These are phyloP conservation scores for Neonectria hederae DNA, from an alignment of 2,329 filamentous ascomycete species.

Conservation along the genomic window DNA sequence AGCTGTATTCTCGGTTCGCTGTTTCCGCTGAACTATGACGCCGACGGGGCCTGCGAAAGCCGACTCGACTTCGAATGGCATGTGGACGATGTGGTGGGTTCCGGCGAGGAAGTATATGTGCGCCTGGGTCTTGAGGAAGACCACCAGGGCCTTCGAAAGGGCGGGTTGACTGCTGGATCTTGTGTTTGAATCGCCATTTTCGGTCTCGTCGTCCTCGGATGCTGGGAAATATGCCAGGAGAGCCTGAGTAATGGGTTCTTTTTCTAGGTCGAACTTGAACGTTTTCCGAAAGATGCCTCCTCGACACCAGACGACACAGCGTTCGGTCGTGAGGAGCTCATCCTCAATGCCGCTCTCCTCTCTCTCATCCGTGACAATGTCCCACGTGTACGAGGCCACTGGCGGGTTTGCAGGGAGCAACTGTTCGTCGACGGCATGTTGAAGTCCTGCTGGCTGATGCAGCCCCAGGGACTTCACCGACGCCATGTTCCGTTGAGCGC, in stretches of 20 bases:
- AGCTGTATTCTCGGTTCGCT: constrained; percentile 60
- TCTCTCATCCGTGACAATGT: constrained; percentile 60
- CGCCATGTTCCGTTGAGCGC: constrained; percentile 71
- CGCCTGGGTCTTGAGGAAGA: constrained; percentile 91
- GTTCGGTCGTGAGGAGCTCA: constrained; percentile 79
- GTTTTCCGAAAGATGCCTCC: constrained; percentile 85
- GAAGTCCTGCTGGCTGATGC: constrained; percentile 85
- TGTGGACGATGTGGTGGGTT: constrained; percentile 86
- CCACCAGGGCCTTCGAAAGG: constrained; percentile 78
- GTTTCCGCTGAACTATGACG: constrained; percentile 85
- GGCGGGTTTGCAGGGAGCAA: constrained; percentile 75
- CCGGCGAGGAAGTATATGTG: constrained; percentile 93
- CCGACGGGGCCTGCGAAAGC: constrained; percentile 85
- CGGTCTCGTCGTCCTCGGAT: constrained; percentile 51
- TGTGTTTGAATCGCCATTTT: constrained; percentile 18
- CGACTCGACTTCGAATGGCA: constrained; percentile 93
- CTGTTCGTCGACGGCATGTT: constrained; percentile 83
- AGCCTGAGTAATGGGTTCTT: constrained; percentile 86
- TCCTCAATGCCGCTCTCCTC: constrained; percentile 68
- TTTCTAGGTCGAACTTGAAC: constrained; percentile 87
- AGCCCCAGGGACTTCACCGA: constrained; percentile 89
- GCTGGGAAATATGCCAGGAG: constrained; percentile 83
- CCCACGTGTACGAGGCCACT: constrained; percentile 78
- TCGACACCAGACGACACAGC: constrained; percentile 88
- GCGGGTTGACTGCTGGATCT: constrained; percentile 31